phyloP scores from a whole-genome alignment of 2,329 filamentous ascomycete species.

The Sarocladium brachiariae region DNA sequence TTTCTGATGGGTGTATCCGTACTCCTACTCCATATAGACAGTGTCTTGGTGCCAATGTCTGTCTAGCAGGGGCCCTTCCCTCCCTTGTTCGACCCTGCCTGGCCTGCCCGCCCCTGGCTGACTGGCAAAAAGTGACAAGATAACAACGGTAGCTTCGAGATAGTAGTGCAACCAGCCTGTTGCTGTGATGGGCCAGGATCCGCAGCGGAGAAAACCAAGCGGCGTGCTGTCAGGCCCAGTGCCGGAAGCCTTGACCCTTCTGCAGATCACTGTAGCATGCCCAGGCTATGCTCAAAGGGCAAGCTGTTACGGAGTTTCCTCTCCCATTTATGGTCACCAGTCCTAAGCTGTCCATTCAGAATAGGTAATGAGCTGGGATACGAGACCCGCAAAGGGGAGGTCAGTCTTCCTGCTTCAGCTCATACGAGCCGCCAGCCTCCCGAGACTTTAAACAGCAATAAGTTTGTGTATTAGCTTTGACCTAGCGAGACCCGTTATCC shows the following conservation, averaged over 20 bases:
- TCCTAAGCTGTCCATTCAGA: not conserved
- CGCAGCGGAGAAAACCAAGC: too few species aligned
- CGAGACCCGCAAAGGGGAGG: conserved; percentile 5
- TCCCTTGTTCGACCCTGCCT: too few species aligned
- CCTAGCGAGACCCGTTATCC: not conserved
- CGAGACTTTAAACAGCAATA: not conserved
- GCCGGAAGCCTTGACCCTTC: conserved; percentile 1
- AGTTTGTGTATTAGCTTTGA: conserved; percentile 1
- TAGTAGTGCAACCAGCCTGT: too few species aligned
- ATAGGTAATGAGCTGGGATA: not conserved
- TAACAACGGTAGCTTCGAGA: too few species aligned
- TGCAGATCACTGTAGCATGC: not conserved
- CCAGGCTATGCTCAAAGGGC: not conserved
- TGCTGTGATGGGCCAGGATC: too few species aligned
- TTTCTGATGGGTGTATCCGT: too few species aligned
- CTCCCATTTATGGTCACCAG: not conserved
- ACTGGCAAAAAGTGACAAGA: too few species aligned
- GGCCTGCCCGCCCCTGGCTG: too few species aligned
- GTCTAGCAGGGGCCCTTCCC: too few species aligned
- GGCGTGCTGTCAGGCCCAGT: too few species aligned
- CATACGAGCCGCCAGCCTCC: not conserved
- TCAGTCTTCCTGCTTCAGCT: not conserved
- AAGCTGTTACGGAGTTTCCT: not conserved
- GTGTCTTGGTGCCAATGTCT: too few species aligned
- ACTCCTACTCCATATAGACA: too few species aligned